A percentile compares a stretch with the other conserved stretches of the same genome.
These are phyloP conservation scores for Closterium sp. DNA, from an alignment of 139 green algal species.

Conservation along the genomic window DNA sequence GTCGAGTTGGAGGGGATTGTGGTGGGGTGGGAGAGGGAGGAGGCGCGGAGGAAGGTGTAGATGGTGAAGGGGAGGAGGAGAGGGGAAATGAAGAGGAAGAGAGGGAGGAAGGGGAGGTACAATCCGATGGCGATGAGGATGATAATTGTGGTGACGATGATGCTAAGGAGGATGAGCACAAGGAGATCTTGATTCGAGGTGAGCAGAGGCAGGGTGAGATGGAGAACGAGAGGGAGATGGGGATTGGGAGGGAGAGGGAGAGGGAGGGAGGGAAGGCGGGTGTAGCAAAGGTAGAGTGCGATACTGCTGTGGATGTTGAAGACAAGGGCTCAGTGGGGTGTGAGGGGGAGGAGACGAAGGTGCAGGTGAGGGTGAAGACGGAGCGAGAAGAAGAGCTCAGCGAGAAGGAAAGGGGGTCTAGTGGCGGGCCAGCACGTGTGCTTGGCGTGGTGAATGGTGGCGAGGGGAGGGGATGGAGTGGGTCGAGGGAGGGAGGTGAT, in stretches of 20 bases:
- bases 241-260: too few species aligned
- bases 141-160: too few species aligned
- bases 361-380: neutral
- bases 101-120: conserved; percentile 1
- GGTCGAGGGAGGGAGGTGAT: neutral
- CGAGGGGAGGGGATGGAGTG: neutral
- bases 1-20: too few species aligned
- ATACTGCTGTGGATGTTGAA: neutral
- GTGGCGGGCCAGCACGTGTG: neutral
- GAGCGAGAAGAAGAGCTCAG: neutral
- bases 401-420: neutral
- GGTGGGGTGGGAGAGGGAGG: neutral
- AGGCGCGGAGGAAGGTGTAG: neutral
- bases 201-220: neutral
- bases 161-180: neutral
- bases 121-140: neutral
- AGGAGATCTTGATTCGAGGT: neutral
- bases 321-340: neutral
- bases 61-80: neutral
- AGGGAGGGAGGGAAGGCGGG: neutral
- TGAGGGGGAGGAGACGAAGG: neutral
- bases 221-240: too few species aligned
- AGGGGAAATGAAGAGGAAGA: conserved; percentile 1
- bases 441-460: neutral
- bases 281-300: neutral